Percentiles rank a stretch among this genome's conserved stretches.
phyloP scores from a whole-genome alignment of 2,329 filamentous ascomycete genomes.

The Shiraia sp. region DNA sequence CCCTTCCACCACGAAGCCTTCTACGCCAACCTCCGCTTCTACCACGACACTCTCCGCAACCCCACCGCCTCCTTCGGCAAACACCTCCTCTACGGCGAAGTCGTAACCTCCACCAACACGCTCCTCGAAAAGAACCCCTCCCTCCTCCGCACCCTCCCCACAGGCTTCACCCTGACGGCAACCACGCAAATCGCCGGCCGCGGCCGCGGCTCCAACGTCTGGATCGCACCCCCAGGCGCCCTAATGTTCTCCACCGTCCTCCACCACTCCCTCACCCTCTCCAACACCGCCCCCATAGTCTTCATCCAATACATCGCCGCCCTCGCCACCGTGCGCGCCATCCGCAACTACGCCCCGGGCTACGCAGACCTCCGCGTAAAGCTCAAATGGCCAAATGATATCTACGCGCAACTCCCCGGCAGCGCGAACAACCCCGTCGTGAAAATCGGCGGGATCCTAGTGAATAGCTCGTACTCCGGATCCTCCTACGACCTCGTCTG shows the following conservation, averaged over 20 bases:
- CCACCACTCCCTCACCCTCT: slow-evolving; percentile 76
- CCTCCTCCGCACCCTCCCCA: slow-evolving; percentile 74
- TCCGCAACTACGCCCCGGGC: slow-evolving; percentile 76
- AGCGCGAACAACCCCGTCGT: slow-evolving; percentile 63
- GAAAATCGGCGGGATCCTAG: slow-evolving; percentile 91
- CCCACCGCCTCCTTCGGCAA: slow-evolving; percentile 71
- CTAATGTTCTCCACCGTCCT: slow-evolving; percentile 89
- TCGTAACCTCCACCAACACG: slow-evolving; percentile 92
- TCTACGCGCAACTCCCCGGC: slow-evolving; percentile 58
- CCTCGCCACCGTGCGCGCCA: slow-evolving; percentile 81
- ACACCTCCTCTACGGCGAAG: slow-evolving; percentile 82
- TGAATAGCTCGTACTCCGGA: slow-evolving; percentile 80
- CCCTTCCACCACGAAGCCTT: slow-evolving; percentile 86
- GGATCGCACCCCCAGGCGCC: slow-evolving; percentile 85
- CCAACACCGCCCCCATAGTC: slow-evolving; percentile 75
- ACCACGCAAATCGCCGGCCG: slow-evolving; percentile 87
- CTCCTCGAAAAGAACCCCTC: slow-evolving; percentile 89
- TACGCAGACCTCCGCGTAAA: slow-evolving; percentile 79
- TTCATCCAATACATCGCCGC: slow-evolving; percentile 94
- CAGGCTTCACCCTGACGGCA: slow-evolving; percentile 85
- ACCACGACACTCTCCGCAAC: slow-evolving; percentile 62
- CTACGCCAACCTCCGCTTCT: slow-evolving; percentile 71
- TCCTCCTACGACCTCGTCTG: slow-evolving; percentile 82
- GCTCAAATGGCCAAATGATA: slow-evolving; percentile 97
- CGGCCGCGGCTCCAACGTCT: slow-evolving; percentile 89